Conservation (phyloP, 2,329 filamentous ascomycete species). For the Fusarium subglutinans region DNA sequence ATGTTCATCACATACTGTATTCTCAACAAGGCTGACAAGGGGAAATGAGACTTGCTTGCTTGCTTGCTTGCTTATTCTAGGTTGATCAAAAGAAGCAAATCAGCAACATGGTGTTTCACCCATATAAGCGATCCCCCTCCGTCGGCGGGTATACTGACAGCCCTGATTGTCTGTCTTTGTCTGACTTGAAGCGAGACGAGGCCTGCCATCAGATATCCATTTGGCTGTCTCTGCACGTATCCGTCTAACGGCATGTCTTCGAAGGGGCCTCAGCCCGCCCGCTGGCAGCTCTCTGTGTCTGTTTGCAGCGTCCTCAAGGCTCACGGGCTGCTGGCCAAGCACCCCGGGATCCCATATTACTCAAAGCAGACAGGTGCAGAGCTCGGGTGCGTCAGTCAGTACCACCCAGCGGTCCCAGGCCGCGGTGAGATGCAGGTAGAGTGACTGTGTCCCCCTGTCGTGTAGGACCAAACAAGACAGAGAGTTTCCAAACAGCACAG, state of each 20-base stretch:
- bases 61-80: slow-evolving; percentile 32
- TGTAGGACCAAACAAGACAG: not conserved
- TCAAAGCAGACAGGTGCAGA: slow-evolving; percentile 41
- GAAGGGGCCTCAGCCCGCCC: slow-evolving; percentile 36
- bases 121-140: slow-evolving; percentile 7
- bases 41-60: slow-evolving; percentile 28
- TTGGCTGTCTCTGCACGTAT: slow-evolving; percentile 31
- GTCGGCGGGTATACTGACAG: not conserved
- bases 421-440: slow-evolving; percentile 33
- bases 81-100: slow-evolving; percentile 9
- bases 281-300: slow-evolving; percentile 29
- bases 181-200: slow-evolving; percentile 24
- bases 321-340: slow-evolving; percentile 21
- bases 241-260: slow-evolving; percentile 30
- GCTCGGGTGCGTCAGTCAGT: slow-evolving; percentile 30
- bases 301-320: slow-evolving; percentile 16
- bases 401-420: slow-evolving; percentile 34
- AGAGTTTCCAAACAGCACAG: not conserved
- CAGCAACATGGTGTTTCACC: slow-evolving; percentile 27
- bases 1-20: not conserved
- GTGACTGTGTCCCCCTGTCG: slow-evolving; percentile 6
- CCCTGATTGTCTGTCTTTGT: slow-evolving; percentile 11
- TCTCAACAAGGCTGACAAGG: slow-evolving; percentile 29
- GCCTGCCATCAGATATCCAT: slow-evolving; percentile 36
- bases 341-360: slow-evolving; percentile 33